Conservation (phyloP, 148 eudicot species). For the Suaeda aralocaspica region DNA sequence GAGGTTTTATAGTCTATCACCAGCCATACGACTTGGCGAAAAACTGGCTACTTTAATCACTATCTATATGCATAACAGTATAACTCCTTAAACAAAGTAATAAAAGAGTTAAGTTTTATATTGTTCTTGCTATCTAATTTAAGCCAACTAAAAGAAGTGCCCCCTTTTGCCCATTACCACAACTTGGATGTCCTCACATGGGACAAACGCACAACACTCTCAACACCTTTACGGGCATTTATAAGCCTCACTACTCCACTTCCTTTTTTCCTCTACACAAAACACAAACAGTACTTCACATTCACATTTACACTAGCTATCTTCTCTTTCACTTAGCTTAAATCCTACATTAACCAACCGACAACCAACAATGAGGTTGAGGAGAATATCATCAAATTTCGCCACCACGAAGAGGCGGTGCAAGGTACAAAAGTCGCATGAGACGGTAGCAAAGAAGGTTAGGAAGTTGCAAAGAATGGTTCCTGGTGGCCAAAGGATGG, state of each 20-base stretch:
- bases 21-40: no score
- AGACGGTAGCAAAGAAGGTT: slow-evolving; percentile 38
- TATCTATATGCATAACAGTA: no score
- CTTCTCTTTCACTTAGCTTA: no score
- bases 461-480: slow-evolving; percentile 48
- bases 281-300: not conserved
- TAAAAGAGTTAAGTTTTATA: no score
- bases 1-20: no score
- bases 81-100: no score
- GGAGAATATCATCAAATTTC: slow-evolving; percentile 3
- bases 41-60: no score
- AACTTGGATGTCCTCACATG: slow-evolving; percentile 31
- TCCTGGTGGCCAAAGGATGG: slow-evolving; percentile 44
- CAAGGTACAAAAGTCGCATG: not conserved
- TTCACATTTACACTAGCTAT: not conserved
- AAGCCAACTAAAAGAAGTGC: slow-evolving; percentile 11
- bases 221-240: slow-evolving; percentile 9
- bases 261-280: not conserved
- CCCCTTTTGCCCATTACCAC: slow-evolving; percentile 23
- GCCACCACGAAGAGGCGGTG: not conserved
- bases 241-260: slow-evolving; percentile 17
- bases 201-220: slow-evolving; percentile 14
- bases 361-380: not conserved
- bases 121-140: slow-evolving; percentile 4
- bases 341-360: not conserved